A percentile compares a stretch with the other conserved stretches of the same genome.
Conservation (phyloP, 805 yeast species). For the Hanseniaspora clermontiae region DNA sequence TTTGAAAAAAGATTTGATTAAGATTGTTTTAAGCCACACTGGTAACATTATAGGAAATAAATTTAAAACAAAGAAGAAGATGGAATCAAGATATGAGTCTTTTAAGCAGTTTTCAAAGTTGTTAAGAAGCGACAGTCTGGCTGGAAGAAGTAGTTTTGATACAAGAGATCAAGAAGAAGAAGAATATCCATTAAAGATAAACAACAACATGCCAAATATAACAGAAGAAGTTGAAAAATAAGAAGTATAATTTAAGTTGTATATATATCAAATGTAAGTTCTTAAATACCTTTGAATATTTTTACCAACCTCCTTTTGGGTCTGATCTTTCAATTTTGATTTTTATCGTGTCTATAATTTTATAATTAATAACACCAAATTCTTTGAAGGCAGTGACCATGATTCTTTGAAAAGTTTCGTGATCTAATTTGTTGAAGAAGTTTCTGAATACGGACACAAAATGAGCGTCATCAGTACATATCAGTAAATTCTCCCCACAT, state of each 20-base stretch:
- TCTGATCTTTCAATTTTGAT: neutral
- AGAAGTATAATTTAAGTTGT: neutral
- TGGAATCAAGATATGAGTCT: conserved; percentile 16
- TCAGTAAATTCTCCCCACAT: conserved; percentile 71
- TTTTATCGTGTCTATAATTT: neutral
- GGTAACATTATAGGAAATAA: conserved; percentile 54
- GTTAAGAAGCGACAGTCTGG: conserved; percentile 9
- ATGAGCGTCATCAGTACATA: conserved; percentile 81
- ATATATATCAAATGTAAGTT: no score
- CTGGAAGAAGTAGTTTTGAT: neutral
- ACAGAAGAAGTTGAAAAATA: neutral
- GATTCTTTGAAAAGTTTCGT: conserved; percentile 79
- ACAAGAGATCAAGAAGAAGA: neutral
- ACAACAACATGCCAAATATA: neutral
- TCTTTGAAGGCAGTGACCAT: conserved; percentile 88
- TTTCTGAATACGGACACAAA: conserved; percentile 75
- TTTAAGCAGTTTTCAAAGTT: conserved; percentile 14
- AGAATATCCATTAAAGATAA: neutral
- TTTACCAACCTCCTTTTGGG: neutral
- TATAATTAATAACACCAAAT: conserved; percentile 47
- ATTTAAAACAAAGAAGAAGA: conserved; percentile 34
- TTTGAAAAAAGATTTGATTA: conserved; percentile 44
- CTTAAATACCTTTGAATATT: neutral
- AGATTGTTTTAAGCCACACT: conserved; percentile 42
- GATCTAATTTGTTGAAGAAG: conserved; percentile 72